Percentiles rank a stretch among this genome's conserved stretches.
Conservation (phyloP, 164 flowering plant species). For the Magnolia sinica region DNA sequence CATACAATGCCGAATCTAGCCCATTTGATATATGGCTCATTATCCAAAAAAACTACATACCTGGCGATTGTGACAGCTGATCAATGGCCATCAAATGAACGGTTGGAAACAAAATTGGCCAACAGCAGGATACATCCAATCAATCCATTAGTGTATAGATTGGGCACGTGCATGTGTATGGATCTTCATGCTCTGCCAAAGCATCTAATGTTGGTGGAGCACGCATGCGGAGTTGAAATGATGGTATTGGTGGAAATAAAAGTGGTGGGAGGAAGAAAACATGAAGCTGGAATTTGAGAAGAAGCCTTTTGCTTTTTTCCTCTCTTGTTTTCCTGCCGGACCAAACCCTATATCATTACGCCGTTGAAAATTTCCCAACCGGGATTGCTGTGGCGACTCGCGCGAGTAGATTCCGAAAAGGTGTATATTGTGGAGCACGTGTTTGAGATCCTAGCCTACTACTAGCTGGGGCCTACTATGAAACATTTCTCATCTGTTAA, state of each 20-base stretch:
- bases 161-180: not conserved
- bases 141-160: not conserved
- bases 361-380: not conserved
- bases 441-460: not conserved
- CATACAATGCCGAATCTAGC: too few species aligned
- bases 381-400: not conserved
- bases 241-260: not conserved
- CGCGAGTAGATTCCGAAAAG: not conserved
- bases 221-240: conserved; percentile 9
- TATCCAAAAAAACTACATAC: too few species aligned
- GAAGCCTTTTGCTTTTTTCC: not conserved
- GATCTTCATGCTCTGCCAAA: not conserved
- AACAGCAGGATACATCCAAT: not conserved
- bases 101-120: not conserved
- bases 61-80: not conserved
- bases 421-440: not conserved
- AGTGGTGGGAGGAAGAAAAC: not conserved
- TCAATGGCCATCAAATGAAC: not conserved
- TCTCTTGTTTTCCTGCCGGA: conserved; percentile 7
- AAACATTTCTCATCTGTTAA: not conserved
- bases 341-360: conserved; percentile 4
- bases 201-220: not conserved
- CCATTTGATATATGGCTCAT: too few species aligned
- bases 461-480: not conserved
- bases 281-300: not conserved